These are phyloP conservation scores for Trichoderma polysporum DNA, from an alignment of 2,329 filamentous ascomycete species.

Conservation along the genomic window DNA sequence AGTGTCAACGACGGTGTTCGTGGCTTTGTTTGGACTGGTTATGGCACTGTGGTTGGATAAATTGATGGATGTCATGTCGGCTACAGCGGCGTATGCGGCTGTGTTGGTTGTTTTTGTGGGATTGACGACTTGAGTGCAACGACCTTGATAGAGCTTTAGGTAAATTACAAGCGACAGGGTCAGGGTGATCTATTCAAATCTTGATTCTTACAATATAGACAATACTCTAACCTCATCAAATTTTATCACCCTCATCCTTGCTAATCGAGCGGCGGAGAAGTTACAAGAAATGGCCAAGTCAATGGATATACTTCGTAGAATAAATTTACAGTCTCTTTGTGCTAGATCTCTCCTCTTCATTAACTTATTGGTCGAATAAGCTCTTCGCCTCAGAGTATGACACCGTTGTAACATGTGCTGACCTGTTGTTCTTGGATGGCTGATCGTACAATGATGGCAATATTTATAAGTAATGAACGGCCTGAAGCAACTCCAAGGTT, in stretches of 20 bases:
- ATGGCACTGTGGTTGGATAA: not conserved
- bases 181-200: no score
- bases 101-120: not conserved
- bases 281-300: constrained; percentile 32
- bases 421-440: not conserved
- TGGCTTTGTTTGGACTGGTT: not conserved
- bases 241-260: constrained; percentile 12
- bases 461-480: constrained; percentile 32
- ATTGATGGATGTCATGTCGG: not conserved
- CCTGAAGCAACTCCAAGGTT: constrained; percentile 9
- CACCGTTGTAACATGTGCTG: constrained; percentile 39
- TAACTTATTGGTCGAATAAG: constrained; percentile 37
- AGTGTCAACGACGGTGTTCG: not conserved
- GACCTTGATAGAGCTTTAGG: no score
- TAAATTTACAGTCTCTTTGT: constrained; percentile 33
- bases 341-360: constrained; percentile 42
- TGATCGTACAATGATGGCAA: constrained; percentile 28
- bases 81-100: not conserved
- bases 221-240: no score
- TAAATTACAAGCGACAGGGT: no score
- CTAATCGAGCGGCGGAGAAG: not conserved
- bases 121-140: no score
- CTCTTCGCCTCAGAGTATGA: constrained; percentile 27
- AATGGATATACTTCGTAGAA: constrained; percentile 28
- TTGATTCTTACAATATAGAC: no score